Conservation (phyloP, 345 rosid species). For the Zanthoxylum bungeanum region DNA sequence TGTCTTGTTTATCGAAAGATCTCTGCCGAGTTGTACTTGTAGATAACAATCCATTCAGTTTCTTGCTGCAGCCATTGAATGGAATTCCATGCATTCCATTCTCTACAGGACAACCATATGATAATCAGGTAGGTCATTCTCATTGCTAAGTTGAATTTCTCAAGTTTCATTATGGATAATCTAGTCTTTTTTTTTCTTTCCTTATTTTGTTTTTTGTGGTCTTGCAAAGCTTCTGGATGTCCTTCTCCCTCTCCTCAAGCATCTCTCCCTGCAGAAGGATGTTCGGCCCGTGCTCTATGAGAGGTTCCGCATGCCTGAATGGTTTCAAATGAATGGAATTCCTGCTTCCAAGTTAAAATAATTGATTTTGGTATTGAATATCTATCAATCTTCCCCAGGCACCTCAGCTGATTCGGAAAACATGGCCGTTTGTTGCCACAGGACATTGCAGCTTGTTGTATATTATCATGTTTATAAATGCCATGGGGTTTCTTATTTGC, state of each 20-base stretch:
- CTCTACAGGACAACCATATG: slow-evolving; percentile 45
- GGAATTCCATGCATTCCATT: slow-evolving; percentile 63
- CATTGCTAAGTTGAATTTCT: slow-evolving; percentile 1
- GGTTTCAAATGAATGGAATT: slow-evolving; percentile 96
- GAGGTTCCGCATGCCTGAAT: slow-evolving; percentile 84
- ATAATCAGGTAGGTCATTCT: slow-evolving; percentile 37
- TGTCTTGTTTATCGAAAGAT: slow-evolving; percentile 45
- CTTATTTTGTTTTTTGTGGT: neutral
- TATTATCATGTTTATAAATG: neutral
- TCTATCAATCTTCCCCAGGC: neutral
- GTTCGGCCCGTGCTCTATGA: slow-evolving; percentile 70
- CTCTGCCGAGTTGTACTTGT: slow-evolving; percentile 48
- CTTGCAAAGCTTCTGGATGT: slow-evolving; percentile 72
- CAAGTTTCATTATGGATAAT: neutral
- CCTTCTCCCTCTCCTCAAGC: slow-evolving; percentile 83
- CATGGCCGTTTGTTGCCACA: neutral
- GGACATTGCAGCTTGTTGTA: neutral
- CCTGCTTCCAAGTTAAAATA: slow-evolving; percentile 40
- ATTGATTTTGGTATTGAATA: neutral
- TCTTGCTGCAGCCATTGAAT: slow-evolving; percentile 62
- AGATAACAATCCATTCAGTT: slow-evolving; percentile 67
- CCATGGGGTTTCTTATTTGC: neutral
- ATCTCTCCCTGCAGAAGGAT: slow-evolving; percentile 73
- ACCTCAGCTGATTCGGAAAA: neutral
- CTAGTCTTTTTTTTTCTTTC: neutral